Percentiles rank a stretch among this genome's conserved stretches.
These are phyloP conservation scores for Talaromyces trachyspermus DNA, from an alignment of 495 filamentous ascomycete species.

Conservation along the genomic window DNA sequence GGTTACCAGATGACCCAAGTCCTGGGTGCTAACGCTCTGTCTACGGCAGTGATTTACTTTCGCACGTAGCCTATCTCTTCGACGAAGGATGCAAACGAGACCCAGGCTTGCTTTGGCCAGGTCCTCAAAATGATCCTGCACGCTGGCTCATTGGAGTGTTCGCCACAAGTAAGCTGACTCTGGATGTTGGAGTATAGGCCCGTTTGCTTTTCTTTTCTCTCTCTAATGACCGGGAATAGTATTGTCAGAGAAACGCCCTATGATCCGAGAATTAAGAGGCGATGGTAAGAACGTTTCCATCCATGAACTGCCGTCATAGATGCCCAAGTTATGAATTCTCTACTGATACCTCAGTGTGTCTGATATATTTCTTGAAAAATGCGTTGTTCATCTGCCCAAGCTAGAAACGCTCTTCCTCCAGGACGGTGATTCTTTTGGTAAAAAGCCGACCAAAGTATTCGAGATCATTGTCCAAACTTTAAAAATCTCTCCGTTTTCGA, in stretches of 20 bases:
- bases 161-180: constrained; percentile 7
- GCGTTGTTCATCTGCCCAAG: constrained; percentile 36
- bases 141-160: constrained; percentile 39
- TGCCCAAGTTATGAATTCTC: no score
- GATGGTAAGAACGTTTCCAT: constrained; percentile 31
- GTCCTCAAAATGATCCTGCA: neutral
- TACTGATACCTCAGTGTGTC: constrained; percentile 23
- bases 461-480: constrained; percentile 52
- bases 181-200: neutral
- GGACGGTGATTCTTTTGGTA: constrained; percentile 49
- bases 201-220: neutral
- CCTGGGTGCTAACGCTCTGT: neutral
- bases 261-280: constrained; percentile 45
- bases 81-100: no score
- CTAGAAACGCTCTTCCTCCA: constrained; percentile 46
- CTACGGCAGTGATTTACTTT: neutral
- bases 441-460: constrained; percentile 45
- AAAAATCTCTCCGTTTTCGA: constrained; percentile 49
- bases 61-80: no score
- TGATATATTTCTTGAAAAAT: constrained; percentile 30
- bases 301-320: constrained; percentile 21
- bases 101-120: neutral
- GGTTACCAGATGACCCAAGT: no score
- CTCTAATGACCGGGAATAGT: constrained; percentile 21
- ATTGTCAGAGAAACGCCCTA: constrained; percentile 40